Evolutionary conservation across 495 filamentous ascomycete species (phyloP).

Genomic region (Xeromyces bisporus): DNA sequence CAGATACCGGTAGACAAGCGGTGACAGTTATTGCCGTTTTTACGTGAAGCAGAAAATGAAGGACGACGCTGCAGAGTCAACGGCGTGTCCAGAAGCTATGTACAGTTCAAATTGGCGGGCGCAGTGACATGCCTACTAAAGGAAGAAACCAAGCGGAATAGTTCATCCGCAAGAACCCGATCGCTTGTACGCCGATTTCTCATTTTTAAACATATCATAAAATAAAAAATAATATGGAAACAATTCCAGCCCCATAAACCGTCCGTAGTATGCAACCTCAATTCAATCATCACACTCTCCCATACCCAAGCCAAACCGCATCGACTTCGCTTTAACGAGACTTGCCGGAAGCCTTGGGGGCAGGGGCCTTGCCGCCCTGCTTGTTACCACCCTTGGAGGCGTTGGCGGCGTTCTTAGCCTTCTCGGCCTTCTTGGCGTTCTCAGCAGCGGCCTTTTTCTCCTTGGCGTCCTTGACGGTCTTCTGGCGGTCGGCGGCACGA

Average conservation of each 20-base stretch:
- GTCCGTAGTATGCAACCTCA: conserved; percentile 10
- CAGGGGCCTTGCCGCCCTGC: conserved; percentile 88
- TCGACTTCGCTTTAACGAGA: conserved; percentile 49
- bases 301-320: conserved; percentile 19
- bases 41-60: conserved; percentile 6
- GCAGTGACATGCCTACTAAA: conserved; percentile 11
- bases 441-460: conserved; percentile 81
- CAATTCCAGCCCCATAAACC: conserved; percentile 14
- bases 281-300: conserved; percentile 7
- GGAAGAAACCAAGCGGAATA: conserved; percentile 8
- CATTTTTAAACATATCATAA: conserved; percentile 7
- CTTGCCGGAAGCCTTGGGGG: conserved; percentile 70
- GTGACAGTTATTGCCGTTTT: conserved; percentile 11
- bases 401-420: conserved; percentile 77
- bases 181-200: conserved; percentile 12
- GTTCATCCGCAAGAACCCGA: conserved; percentile 7
- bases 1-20: too few species aligned
- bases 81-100: too few species aligned
- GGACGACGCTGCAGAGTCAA: too few species aligned
- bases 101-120: too few species aligned
- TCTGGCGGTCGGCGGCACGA: conserved; percentile 73
- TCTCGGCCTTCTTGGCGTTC: conserved; percentile 95
- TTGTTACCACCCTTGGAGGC: conserved; percentile 78
- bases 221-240: conserved; percentile 12
- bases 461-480: conserved; percentile 91